phyloP scores from a whole-genome alignment of 345 rosid genomes.

The Ceriops tagal region DNA sequence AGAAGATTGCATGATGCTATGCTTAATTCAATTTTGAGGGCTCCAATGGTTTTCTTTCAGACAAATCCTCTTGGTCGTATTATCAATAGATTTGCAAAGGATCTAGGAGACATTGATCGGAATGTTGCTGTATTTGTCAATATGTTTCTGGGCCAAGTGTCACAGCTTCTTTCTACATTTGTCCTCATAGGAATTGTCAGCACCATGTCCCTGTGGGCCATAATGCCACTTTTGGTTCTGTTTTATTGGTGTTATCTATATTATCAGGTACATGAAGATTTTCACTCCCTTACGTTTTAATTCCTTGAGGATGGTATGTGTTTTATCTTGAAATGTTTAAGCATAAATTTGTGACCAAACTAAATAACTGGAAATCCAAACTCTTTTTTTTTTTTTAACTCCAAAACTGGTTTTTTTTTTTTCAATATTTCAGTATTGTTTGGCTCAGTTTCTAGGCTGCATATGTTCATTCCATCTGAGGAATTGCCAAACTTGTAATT shows the following conservation, averaged over 20 bases:
- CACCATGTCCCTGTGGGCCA: slow-evolving; percentile 97
- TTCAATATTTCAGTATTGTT: too few relatives aligned
- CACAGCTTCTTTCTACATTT: slow-evolving; percentile 90
- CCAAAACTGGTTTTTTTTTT: too few relatives aligned
- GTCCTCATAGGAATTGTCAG: slow-evolving; percentile 93
- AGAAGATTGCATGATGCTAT: slow-evolving; percentile 86
- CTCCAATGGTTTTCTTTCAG: slow-evolving; percentile 96
- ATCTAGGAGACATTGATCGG: slow-evolving; percentile 91
- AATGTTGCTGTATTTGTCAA: slow-evolving; percentile 65
- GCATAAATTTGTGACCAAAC: too few relatives aligned
- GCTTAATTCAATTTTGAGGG: slow-evolving; percentile 87
- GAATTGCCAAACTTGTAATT: not conserved
- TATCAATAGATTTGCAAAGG: slow-evolving; percentile 96
- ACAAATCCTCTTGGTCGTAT: slow-evolving; percentile 94
- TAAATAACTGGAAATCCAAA: too few relatives aligned
- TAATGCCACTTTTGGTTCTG: slow-evolving; percentile 87
- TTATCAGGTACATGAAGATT: slow-evolving; percentile 57
- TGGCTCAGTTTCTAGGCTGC: too few relatives aligned
- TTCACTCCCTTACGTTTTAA: not conserved
- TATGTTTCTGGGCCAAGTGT: slow-evolving; percentile 77
- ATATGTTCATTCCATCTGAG: not conserved
- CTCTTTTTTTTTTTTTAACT: not conserved
- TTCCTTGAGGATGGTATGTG: not conserved
- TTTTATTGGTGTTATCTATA: slow-evolving; percentile 90
- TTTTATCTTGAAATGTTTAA: too few relatives aligned